Base-by-base conservation (phyloP, 2,329 filamentous ascomycete species). In the Colletotrichum ledebouriae region DNA sequence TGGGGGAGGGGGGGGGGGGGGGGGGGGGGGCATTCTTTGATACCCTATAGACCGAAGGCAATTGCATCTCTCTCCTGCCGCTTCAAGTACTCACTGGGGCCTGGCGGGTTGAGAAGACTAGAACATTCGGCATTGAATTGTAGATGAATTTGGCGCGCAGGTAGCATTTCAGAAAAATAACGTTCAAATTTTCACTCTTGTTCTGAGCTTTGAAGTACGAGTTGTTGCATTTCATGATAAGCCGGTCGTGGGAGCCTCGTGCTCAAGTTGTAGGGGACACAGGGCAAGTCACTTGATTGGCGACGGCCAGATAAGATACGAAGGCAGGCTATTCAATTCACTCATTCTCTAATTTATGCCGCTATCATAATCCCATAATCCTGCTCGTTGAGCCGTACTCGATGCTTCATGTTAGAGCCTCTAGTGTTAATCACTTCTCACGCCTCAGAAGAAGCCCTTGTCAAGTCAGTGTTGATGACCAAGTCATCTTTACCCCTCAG, bases 401-500 rank as follows among this genome's bases (percentile, higher is more conserved):
- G 1, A 42, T 42, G n/a, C 47, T 60, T 37, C 12, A 20, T 22
- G 20, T 13, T 41, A 53, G 33, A 41, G n/a, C 39, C 22, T 44
- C 15, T 10, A n/a, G 42, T 13, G 22, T 6, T 11, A n/a, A 15
- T 44, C 41, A n/a, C 33, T 12, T 10, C 9, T 62, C 53, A 62
- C 39, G 57, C 12, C 3, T 63, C 41, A 10, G 47, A 63, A 57
- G 59, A 63, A 13, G 47, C 49, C 56, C 52, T 52, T 6, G 50
- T 69, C 73, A 85, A 75, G 72, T 85, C 81, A 3, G 84, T 86
- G 62, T 84, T 84, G 72, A 87, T 83, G 53, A 86, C 80, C 72
- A 87, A 71, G 69, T 87, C 84, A 55, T 86, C 83, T 74, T 79
- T 83, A 50, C 80, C 79, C 71, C 75, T 82, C 72, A 84, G 75